Conservation (phyloP, 2,329 filamentous ascomycete genomes). For the Pseudogymnoascus sp. region DNA sequence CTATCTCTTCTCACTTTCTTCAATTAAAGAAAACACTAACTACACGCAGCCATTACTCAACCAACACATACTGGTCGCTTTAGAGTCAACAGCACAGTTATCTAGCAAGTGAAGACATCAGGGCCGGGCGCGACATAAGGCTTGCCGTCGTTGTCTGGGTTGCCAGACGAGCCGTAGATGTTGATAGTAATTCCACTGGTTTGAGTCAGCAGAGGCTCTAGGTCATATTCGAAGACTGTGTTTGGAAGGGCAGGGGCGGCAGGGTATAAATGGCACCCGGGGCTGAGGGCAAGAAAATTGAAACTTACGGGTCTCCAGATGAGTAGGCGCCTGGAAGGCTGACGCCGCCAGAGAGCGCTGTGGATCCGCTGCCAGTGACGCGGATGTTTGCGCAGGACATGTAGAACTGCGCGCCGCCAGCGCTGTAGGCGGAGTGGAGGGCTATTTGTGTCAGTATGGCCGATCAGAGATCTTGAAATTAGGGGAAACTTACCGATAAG, state of each 20-base stretch:
- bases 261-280: background rate
- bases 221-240: background rate
- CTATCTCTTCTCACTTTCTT: background rate
- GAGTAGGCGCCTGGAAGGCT: slow-evolving; percentile 45
- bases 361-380: slow-evolving; percentile 39
- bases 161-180: slow-evolving; percentile 34
- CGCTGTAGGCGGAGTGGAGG: slow-evolving; percentile 32
- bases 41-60: background rate
- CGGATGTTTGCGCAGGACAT: slow-evolving; percentile 38
- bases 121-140: slow-evolving; percentile 39
- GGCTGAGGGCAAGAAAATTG: background rate
- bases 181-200: slow-evolving; percentile 29
- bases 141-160: slow-evolving; percentile 33
- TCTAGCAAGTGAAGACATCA: slow-evolving; percentile 28
- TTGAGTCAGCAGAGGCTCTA: slow-evolving; percentile 16
- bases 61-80: background rate
- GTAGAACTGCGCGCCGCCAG: slow-evolving; percentile 29
- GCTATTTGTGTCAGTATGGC: slow-evolving; percentile 23
- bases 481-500: slow-evolving; percentile 37
- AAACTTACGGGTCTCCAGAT: slow-evolving; percentile 40
- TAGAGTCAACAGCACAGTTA: background rate
- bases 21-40: background rate
- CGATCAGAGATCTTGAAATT: slow-evolving; percentile 39
- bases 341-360: slow-evolving; percentile 34
- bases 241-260: background rate